Evolutionary conservation across 2,329 filamentous ascomycete genomes (phyloP).

Genomic region (Fusarium sarcochroum): DNA sequence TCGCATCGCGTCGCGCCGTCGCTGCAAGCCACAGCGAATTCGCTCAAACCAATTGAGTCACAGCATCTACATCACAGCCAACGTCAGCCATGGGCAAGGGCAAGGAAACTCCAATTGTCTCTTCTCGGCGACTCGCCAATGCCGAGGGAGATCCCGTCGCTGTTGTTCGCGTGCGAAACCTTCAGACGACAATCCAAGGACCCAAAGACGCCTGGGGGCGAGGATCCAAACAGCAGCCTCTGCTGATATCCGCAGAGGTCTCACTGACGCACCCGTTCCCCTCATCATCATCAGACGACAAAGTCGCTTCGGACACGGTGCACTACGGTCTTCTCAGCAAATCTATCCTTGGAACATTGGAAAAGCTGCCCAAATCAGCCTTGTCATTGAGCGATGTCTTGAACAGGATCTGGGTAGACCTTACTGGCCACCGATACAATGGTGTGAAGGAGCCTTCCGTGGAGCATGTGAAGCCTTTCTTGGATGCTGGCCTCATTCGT

Average conservation of each 20-base stretch:
- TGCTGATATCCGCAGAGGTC: slow-evolving; percentile 72
- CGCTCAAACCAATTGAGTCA: slow-evolving; percentile 20
- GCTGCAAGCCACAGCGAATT: slow-evolving; percentile 4
- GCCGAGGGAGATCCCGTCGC: slow-evolving; percentile 54
- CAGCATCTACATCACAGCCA: background rate
- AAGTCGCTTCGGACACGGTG: slow-evolving; percentile 77
- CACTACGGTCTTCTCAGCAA: slow-evolving; percentile 83
- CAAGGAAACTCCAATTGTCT: slow-evolving; percentile 40
- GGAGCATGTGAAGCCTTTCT: slow-evolving; percentile 44
- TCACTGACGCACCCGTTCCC: slow-evolving; percentile 69
- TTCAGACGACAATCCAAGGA: slow-evolving; percentile 69
- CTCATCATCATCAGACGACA: slow-evolving; percentile 70
- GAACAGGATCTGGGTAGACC: slow-evolving; percentile 52
- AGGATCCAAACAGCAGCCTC: slow-evolving; percentile 69
- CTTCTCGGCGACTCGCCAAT: slow-evolving; percentile 45
- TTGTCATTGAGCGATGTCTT: slow-evolving; percentile 50
- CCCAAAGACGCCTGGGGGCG: slow-evolving; percentile 79
- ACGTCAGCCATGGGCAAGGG: slow-evolving; percentile 33
- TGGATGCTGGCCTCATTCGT: slow-evolving; percentile 55
- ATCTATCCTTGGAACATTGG: slow-evolving; percentile 66
- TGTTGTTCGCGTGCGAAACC: slow-evolving; percentile 72
- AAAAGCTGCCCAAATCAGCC: slow-evolving; percentile 31
- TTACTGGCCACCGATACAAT: slow-evolving; percentile 47
- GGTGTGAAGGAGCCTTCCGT: slow-evolving; percentile 18
- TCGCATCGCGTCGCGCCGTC: background rate